Conservation (phyloP, 148 eudicot genomes). For the Heliosperma pusillum region DNA sequence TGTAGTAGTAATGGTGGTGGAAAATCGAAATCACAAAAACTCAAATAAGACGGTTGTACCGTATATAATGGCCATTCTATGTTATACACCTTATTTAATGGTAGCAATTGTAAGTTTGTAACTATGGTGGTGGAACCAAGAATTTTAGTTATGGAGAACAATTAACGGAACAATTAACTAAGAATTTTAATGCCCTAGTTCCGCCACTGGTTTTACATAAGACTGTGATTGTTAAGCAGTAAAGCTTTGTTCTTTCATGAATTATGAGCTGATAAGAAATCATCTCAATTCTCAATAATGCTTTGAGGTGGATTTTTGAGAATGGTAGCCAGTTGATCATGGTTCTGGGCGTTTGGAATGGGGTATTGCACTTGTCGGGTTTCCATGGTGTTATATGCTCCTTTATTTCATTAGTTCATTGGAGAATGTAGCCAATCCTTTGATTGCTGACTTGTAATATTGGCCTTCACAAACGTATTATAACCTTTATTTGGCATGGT, state of each 20-base stretch:
- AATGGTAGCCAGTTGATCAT: background rate
- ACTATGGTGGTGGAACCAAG: background rate
- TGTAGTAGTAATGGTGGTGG: background rate
- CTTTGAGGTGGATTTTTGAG: background rate
- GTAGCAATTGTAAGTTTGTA: background rate
- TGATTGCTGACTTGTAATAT: background rate
- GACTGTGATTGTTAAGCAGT: too few species aligned
- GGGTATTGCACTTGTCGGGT: background rate
- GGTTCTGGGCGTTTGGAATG: too few species aligned
- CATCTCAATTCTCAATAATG: background rate
- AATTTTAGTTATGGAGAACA: too few species aligned
- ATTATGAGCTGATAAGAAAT: background rate
- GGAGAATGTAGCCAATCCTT: background rate
- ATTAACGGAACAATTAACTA: too few species aligned
- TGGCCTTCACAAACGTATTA: background rate
- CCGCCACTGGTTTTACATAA: background rate
- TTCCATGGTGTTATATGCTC: too few species aligned
- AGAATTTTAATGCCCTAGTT: too few species aligned
- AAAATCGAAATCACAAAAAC: background rate
- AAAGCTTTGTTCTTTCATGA: background rate
- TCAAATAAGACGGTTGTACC: background rate
- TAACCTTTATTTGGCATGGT: background rate
- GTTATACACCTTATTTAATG: background rate
- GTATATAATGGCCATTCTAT: background rate
- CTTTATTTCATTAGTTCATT: too few species aligned